A percentile compares a stretch with the other conserved stretches of the same genome.
These are phyloP conservation scores for Leccinellum rugosiceps DNA, from an alignment of 768 basidiomycete genomes.

Conservation along the genomic window DNA sequence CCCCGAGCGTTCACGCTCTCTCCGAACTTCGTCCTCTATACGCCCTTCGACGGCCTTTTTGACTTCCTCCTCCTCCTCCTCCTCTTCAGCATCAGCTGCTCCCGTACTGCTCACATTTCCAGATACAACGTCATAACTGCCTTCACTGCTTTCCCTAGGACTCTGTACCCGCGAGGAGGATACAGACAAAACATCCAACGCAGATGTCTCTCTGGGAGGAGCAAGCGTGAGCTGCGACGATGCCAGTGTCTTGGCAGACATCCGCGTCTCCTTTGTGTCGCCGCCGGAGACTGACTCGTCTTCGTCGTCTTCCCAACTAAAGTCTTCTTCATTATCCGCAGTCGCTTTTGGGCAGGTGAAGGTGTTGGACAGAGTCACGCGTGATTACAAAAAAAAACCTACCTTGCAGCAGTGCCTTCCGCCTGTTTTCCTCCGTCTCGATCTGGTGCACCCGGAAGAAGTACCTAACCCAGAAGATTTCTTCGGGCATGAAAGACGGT, in stretches of 20 bases:
- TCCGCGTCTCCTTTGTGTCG: conserved; percentile 5
- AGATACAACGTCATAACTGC: conserved; percentile 65
- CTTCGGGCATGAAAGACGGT: conserved; percentile 57
- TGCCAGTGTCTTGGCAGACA: conserved; percentile 10
- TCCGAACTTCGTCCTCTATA: conserved; percentile 71
- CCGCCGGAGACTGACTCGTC: conserved; percentile 47
- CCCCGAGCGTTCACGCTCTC: conserved; percentile 72
- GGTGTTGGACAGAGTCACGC: background rate
- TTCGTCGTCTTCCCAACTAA: conserved; percentile 92
- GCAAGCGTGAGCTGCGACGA: conserved; percentile 25
- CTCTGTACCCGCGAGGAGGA: conserved; percentile 36
- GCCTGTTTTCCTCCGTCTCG: conserved; percentile 69
- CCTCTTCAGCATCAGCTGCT: conserved; percentile 31
- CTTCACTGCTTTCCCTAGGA: conserved; percentile 60
- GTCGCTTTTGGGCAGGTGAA: conserved; percentile 39
- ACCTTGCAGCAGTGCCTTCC: conserved; percentile 78
- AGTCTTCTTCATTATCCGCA: conserved; percentile 75
- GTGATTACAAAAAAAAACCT: conserved; percentile 11
- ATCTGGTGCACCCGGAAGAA: conserved; percentile 89
- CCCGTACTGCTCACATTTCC: conserved; percentile 46
- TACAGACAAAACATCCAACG: conserved; percentile 19
- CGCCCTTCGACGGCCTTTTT: conserved; percentile 87
- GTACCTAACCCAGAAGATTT: conserved; percentile 83
- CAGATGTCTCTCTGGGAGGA: conserved; percentile 19
- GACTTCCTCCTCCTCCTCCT: no score